phyloP scores from a whole-genome alignment of 2,329 filamentous ascomycete genomes.

The Penicillium sp. region DNA sequence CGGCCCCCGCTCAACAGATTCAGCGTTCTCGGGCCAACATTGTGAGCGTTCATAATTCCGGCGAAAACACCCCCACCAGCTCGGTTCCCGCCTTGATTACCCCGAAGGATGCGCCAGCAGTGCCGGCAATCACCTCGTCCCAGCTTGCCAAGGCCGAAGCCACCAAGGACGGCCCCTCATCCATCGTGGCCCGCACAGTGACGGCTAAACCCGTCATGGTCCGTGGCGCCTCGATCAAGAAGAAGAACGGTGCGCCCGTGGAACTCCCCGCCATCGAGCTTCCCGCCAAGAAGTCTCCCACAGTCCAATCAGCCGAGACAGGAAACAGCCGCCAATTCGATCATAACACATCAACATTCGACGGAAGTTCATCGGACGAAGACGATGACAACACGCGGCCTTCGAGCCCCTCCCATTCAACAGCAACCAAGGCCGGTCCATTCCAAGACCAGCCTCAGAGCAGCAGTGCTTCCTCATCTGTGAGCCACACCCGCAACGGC shows the following conservation, averaged over 20 bases:
- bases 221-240: constrained; percentile 32
- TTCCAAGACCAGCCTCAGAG: constrained; percentile 25
- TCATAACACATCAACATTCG: constrained; percentile 29
- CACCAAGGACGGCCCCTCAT: constrained; percentile 33
- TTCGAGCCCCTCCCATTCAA: constrained; percentile 16
- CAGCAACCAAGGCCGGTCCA: constrained; percentile 21
- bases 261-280: too few species aligned
- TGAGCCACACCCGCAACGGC: constrained; percentile 16
- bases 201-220: constrained; percentile 44
- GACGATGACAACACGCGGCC: constrained; percentile 19
- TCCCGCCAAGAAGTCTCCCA: too few species aligned
- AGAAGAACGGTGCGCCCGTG: constrained; percentile 28
- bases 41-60: constrained; percentile 76
- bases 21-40: constrained; percentile 85
- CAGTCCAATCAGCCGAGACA: too few species aligned
- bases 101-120: constrained; percentile 55
- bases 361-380: constrained; percentile 32
- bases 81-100: constrained; percentile 34
- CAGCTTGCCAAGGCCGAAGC: constrained; percentile 39
- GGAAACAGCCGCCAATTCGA: constrained; percentile 14
- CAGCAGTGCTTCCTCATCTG: constrained; percentile 18
- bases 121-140: constrained; percentile 60
- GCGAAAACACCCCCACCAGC: constrained; percentile 45
- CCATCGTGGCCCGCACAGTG: constrained; percentile 41
- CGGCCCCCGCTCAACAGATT: constrained; percentile 72